A percentile compares a stretch with the other conserved stretches of the same genome.
These are phyloP conservation scores for Torulaspora indica DNA, from an alignment of 805 yeast species.

Conservation along the genomic window DNA sequence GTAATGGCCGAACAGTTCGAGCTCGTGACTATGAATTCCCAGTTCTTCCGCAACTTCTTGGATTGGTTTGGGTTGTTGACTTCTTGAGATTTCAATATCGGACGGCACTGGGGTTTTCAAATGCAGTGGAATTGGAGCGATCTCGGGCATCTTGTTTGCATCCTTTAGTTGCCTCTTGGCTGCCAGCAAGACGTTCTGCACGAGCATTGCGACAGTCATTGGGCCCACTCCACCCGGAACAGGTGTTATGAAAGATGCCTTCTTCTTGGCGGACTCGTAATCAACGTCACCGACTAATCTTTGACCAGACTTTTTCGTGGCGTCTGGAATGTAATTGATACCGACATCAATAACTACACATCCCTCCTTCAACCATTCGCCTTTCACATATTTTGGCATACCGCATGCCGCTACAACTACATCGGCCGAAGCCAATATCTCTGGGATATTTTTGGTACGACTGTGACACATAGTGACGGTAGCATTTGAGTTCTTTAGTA, in stretches of 20 bases:
- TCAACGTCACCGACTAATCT: slow-evolving; percentile 95
- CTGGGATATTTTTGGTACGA: slow-evolving; percentile 49
- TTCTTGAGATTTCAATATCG: slow-evolving; percentile 84
- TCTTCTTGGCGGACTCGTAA: slow-evolving; percentile 56
- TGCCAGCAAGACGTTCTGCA: slow-evolving; percentile 74
- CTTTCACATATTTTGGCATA: slow-evolving; percentile 74
- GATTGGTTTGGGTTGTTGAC: slow-evolving; percentile 82
- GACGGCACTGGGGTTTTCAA: slow-evolving; percentile 73
- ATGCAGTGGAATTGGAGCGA: slow-evolving; percentile 52
- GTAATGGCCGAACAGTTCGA: slow-evolving; percentile 82
- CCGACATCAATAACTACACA: slow-evolving; percentile 93
- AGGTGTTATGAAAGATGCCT: slow-evolving; percentile 75
- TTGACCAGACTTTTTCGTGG: slow-evolving; percentile 67
- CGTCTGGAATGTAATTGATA: slow-evolving; percentile 79
- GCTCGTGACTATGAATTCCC: slow-evolving; percentile 72
- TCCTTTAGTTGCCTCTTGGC: slow-evolving; percentile 54
- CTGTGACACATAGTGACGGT: slow-evolving; percentile 76
- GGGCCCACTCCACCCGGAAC: slow-evolving; percentile 99
- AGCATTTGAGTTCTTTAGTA: slow-evolving; percentile 66
- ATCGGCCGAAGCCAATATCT: slow-evolving; percentile 58
- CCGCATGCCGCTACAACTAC: slow-evolving; percentile 90
- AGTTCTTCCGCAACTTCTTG: slow-evolving; percentile 69
- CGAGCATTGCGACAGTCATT: slow-evolving; percentile 96
- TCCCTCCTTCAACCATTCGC: slow-evolving; percentile 81
- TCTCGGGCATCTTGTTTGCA: slow-evolving; percentile 43